Percentiles rank a stretch among this genome's conserved stretches.
Evolutionary conservation across 2,329 filamentous ascomycete species (phyloP).

Genomic region (Macrophomina pseudophaseolina): DNA sequence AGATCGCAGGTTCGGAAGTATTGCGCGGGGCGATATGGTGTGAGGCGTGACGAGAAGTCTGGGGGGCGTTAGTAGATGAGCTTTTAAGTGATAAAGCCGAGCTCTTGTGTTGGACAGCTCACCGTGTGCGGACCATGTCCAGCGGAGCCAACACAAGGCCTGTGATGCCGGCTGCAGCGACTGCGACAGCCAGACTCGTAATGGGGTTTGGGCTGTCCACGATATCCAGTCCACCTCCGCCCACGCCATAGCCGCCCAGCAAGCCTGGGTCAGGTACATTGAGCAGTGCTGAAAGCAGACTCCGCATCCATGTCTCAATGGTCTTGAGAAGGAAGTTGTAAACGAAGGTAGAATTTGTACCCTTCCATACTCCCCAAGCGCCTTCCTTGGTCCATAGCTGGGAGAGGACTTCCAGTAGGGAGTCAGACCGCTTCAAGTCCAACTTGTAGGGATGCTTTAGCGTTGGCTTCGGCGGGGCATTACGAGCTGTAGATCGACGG

Average conservation of each 20-base stretch:
- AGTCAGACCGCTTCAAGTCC: slow-evolving; percentile 74
- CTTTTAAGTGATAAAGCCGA: background rate
- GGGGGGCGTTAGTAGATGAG: slow-evolving; percentile 27
- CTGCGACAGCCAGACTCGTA: slow-evolving; percentile 76
- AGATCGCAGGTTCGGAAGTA: slow-evolving; percentile 75
- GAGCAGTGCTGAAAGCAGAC: slow-evolving; percentile 85
- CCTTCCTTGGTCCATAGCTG: slow-evolving; percentile 90
- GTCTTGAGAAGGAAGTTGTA: slow-evolving; percentile 87
- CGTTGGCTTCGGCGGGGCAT: slow-evolving; percentile 36
- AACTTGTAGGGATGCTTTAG: slow-evolving; percentile 63
- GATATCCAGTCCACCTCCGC: slow-evolving; percentile 73
- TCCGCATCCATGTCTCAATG: slow-evolving; percentile 89
- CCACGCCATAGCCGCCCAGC: slow-evolving; percentile 48
- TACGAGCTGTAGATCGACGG: slow-evolving; percentile 21
- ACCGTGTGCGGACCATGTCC: slow-evolving; percentile 83
- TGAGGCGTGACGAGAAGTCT: slow-evolving; percentile 84
- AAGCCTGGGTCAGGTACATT: slow-evolving; percentile 84
- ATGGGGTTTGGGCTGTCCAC: slow-evolving; percentile 82
- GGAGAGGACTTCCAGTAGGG: slow-evolving; percentile 82
- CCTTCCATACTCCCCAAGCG: slow-evolving; percentile 91
- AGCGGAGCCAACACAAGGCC: slow-evolving; percentile 83
- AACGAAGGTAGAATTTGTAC: slow-evolving; percentile 88
- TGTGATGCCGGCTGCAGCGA: slow-evolving; percentile 69
- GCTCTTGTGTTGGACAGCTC: slow-evolving; percentile 24
- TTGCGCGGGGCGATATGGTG: slow-evolving; percentile 74